Evolutionary conservation across 371 early-diverging fungal species (phyloP).

Genomic region (Apophysomyces sp.): DNA sequence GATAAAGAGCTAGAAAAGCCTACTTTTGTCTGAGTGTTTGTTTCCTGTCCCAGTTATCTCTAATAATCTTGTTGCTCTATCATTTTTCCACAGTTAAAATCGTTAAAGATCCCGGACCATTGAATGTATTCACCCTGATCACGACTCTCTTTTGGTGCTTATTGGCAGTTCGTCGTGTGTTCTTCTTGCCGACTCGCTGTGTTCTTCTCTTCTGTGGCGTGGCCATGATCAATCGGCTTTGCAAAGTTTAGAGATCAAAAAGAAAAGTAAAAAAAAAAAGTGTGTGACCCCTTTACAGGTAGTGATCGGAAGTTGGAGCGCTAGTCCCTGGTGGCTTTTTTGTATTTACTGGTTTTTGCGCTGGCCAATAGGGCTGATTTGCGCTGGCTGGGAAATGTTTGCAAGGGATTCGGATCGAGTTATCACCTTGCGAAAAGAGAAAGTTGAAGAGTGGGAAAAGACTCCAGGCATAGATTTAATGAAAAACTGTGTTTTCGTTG

Average conservation of each 20-base stretch:
- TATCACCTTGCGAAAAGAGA: no score
- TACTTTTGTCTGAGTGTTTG: conserved; percentile 79
- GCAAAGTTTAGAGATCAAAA: neutral
- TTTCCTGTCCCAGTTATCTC: conserved; percentile 74
- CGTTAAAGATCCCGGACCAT: neutral
- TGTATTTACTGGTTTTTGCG: no score
- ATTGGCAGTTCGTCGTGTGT: conserved; percentile 53
- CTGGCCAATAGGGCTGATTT: no score
- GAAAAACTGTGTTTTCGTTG: no score
- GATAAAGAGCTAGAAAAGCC: no score
- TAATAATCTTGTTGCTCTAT: conserved; percentile 61
- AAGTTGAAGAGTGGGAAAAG: no score
- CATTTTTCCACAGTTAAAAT: neutral
- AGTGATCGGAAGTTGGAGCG: neutral
- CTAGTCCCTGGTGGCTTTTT: no score
- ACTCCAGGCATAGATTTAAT: no score
- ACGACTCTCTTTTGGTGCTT: conserved; percentile 53
- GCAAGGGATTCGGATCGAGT: no score
- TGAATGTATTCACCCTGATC: conserved; percentile 29
- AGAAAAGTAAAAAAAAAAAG: conserved; percentile 6
- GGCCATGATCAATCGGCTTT: conserved; percentile 27
- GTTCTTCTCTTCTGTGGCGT: conserved; percentile 42
- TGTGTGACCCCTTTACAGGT: neutral
- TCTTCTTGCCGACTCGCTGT: conserved; percentile 35
- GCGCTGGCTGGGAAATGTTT: no score